These are phyloP conservation scores for Dissophora ornata DNA, from an alignment of 192 early-diverging fungal genomes.

Conservation along the genomic window DNA sequence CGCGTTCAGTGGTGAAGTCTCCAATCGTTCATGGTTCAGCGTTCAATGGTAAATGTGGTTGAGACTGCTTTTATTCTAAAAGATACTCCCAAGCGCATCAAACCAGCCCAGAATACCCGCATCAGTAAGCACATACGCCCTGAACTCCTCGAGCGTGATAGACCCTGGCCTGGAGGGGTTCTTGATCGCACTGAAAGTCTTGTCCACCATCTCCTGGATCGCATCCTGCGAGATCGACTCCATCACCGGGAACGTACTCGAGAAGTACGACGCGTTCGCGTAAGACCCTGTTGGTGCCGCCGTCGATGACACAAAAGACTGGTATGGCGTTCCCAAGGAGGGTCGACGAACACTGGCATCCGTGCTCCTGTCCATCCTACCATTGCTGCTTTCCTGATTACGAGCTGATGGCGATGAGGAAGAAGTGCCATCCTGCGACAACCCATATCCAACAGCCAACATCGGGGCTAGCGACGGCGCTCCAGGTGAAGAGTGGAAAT, in stretches of 20 bases:
- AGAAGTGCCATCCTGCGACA: neutral
- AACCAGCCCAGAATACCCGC: conserved; percentile 88
- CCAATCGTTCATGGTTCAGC: too few relatives aligned
- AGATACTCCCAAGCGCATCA: conserved; percentile 82
- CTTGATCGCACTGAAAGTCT: conserved; percentile 76
- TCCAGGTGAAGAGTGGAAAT: neutral
- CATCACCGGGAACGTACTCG: conserved; percentile 85
- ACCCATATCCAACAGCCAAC: conserved; percentile 23
- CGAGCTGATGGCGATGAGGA: neutral
- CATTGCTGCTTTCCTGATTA: too few relatives aligned
- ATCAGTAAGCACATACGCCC: conserved; percentile 80
- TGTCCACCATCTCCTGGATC: conserved; percentile 93
- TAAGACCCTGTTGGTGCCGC: conserved; percentile 24
- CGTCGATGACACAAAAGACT: conserved; percentile 23
- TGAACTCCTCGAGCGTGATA: conserved; percentile 86
- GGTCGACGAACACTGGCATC: neutral
- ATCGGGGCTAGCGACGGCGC: conserved; percentile 31
- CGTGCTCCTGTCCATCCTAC: neutral
- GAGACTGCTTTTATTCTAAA: conserved; percentile 13
- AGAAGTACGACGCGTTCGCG: conserved; percentile 60
- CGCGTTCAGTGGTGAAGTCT: neutral
- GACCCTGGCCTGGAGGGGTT: conserved; percentile 65
- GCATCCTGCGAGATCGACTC: conserved; percentile 94
- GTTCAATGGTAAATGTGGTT: too few relatives aligned
- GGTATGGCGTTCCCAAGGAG: conserved; percentile 10